A percentile compares a stretch with the other conserved stretches of the same genome.
Evolutionary conservation across 306 rosid genomes (phyloP).

Genomic region (Leucaena leucocephala): DNA sequence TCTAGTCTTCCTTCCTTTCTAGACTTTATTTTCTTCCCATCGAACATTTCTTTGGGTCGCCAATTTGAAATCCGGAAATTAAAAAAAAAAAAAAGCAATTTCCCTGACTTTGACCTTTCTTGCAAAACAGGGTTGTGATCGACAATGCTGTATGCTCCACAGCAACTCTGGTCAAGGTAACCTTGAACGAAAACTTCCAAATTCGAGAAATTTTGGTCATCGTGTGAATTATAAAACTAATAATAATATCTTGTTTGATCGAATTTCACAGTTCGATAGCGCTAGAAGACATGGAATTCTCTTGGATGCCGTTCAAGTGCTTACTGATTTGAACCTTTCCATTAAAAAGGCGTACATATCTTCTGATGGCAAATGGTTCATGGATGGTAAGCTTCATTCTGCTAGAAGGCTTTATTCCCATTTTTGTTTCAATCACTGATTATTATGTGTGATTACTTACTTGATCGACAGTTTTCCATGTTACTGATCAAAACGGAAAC

Average conservation of each 20-base stretch:
- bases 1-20: not conserved
- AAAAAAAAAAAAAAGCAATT: not conserved
- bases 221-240: not conserved
- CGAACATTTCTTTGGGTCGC: not conserved
- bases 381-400: conserved; percentile 70
- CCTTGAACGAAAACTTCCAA: not conserved
- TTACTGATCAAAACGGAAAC: conserved; percentile 78
- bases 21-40: conserved; percentile 1
- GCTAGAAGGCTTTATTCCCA: not conserved
- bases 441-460: conserved; percentile 12
- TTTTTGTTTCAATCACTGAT: not conserved
- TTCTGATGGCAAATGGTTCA: conserved; percentile 95
- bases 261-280: conserved; percentile 72
- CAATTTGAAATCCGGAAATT: not conserved
- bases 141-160: conserved; percentile 87
- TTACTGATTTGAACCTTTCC: conserved; percentile 76
- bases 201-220: conserved; percentile 17
- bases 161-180: conserved; percentile 88
- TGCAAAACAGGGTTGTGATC: conserved; percentile 73
- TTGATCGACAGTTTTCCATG: conserved; percentile 79
- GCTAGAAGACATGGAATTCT: conserved; percentile 90
- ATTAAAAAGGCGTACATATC: conserved; percentile 92
- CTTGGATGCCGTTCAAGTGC: conserved; percentile 85
- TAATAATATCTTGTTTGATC: not conserved
- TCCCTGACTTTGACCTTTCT: conserved; percentile 49